These are phyloP conservation scores for Groenewaldozyma sp. DNA, from an alignment of 1,139 yeast species.

Conservation along the genomic window DNA sequence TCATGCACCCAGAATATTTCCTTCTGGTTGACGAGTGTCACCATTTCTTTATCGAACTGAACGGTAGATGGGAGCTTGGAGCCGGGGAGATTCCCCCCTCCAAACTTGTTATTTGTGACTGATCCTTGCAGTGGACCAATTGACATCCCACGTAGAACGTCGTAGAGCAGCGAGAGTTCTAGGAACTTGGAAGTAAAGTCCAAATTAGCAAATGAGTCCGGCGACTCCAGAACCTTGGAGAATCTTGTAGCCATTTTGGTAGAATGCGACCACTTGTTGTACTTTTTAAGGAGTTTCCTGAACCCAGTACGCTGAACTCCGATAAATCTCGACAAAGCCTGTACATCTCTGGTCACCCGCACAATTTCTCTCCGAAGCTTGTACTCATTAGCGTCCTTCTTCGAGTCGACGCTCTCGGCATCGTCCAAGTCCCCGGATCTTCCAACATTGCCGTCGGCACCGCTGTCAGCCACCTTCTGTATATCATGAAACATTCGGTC, in stretches of 20 bases:
- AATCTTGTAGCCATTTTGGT: slow-evolving; percentile 25
- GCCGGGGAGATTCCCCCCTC: slow-evolving; percentile 2
- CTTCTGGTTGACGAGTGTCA: slow-evolving; percentile 23
- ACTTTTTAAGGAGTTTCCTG: slow-evolving; percentile 72
- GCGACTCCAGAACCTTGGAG: slow-evolving; percentile 28
- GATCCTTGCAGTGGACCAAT: slow-evolving; percentile 5
- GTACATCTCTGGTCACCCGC: slow-evolving; percentile 50
- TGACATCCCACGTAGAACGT: slow-evolving; percentile 33
- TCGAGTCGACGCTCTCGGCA: slow-evolving; percentile 15
- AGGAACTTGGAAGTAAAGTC: slow-evolving; percentile 58
- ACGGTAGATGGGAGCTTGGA: slow-evolving; percentile 23
- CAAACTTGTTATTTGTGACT: neutral
- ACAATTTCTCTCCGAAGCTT: slow-evolving; percentile 30
- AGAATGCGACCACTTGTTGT: slow-evolving; percentile 50
- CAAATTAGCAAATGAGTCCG: slow-evolving; percentile 51
- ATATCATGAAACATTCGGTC: slow-evolving; percentile 20
- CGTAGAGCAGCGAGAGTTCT: slow-evolving; percentile 52
- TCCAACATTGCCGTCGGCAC: slow-evolving; percentile 12
- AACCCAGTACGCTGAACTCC: slow-evolving; percentile 76
- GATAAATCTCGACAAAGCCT: slow-evolving; percentile 63
- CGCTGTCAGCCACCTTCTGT: neutral
- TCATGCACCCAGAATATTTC: slow-evolving; percentile 34
- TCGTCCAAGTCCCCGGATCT: slow-evolving; percentile 13
- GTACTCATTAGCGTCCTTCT: slow-evolving; percentile 21
- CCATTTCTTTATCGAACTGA: slow-evolving; percentile 33